A percentile compares a stretch with the other conserved stretches of the same genome.
Conservation (phyloP, 2,329 filamentous ascomycete species). For the Sclerotinia trifoliorum region DNA sequence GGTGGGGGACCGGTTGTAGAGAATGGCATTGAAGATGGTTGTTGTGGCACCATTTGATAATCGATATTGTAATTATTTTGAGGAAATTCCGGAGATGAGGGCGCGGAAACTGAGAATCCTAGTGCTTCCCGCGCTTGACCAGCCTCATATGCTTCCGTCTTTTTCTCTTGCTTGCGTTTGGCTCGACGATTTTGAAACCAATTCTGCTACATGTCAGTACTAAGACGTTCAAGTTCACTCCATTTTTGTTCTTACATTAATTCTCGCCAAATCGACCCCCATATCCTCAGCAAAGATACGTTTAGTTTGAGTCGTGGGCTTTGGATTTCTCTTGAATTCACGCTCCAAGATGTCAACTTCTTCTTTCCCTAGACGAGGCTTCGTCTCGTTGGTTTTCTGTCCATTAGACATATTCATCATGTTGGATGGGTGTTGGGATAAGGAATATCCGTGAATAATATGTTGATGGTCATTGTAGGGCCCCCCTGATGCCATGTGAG, state of each 20-base stretch:
- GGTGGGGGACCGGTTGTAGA: constrained; percentile 31
- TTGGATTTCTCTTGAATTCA: constrained; percentile 63
- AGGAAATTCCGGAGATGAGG: constrained; percentile 36
- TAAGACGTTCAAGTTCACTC: not conserved
- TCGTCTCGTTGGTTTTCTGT: constrained; percentile 37
- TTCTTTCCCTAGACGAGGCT: constrained; percentile 52
- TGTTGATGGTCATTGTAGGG: constrained; percentile 29
- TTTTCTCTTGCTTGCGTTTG: constrained; percentile 54
- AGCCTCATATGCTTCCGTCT: constrained; percentile 51
- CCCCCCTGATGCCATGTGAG: constrained; percentile 22
- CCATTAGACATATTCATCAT: constrained; percentile 32
- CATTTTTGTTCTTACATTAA: constrained; percentile 51
- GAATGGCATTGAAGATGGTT: constrained; percentile 25
- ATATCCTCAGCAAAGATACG: constrained; percentile 60
- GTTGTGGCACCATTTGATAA: constrained; percentile 24
- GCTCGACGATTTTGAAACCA: constrained; percentile 69
- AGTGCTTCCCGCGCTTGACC: constrained; percentile 40
- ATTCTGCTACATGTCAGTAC: constrained; percentile 48
- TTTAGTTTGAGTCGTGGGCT: constrained; percentile 62
- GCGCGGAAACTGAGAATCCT: constrained; percentile 32
- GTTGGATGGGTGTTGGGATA: constrained; percentile 39
- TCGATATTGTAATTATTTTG: constrained; percentile 30
- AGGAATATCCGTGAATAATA: constrained; percentile 29
- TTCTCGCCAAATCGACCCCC: constrained; percentile 61
- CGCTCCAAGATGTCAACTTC: constrained; percentile 59